These are phyloP conservation scores for Phylloporus sp. DNA, from an alignment of 1,284 basidiomycete genomes.

Conservation along the genomic window DNA sequence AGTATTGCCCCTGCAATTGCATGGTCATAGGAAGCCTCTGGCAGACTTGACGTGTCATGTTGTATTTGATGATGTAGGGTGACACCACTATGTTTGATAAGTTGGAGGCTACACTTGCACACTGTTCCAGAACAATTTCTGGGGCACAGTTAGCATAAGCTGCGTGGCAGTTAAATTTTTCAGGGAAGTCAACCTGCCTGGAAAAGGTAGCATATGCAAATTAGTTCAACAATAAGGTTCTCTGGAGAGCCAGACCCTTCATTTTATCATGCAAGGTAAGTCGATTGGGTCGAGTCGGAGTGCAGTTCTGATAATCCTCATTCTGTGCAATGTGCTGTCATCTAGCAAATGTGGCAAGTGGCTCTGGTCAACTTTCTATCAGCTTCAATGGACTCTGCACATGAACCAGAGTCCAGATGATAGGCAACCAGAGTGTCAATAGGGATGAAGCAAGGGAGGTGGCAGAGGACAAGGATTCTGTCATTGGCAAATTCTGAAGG, in stretches of 20 bases:
- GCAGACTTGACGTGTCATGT: constrained; percentile 23
- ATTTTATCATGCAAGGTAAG: constrained; percentile 17
- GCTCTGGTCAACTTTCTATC: too few species aligned
- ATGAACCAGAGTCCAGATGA: too few species aligned
- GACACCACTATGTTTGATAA: constrained; percentile 7
- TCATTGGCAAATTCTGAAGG: too few species aligned
- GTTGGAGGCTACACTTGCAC: constrained; percentile 14
- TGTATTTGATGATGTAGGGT: constrained; percentile 29
- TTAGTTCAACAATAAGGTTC: constrained; percentile 18
- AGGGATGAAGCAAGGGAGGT: too few species aligned
- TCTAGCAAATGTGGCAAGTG: too few species aligned
- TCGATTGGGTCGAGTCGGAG: background rate
- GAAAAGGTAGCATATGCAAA: constrained; percentile 18
- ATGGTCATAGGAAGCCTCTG: constrained; percentile 10
- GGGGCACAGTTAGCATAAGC: constrained; percentile 14
- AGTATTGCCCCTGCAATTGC: constrained; percentile 24
- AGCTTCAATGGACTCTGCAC: too few species aligned
- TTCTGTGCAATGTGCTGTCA: too few species aligned
- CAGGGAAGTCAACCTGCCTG: constrained; percentile 19
- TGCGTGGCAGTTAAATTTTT: constrained; percentile 18
- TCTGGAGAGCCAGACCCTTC: constrained; percentile 3
- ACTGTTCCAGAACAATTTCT: constrained; percentile 25
- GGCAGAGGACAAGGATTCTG: too few species aligned
- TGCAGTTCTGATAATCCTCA: background rate
- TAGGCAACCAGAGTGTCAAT: too few species aligned